phyloP scores from a whole-genome alignment of 2,329 filamentous ascomycete genomes.

The Aspergillus transmontanensis region DNA sequence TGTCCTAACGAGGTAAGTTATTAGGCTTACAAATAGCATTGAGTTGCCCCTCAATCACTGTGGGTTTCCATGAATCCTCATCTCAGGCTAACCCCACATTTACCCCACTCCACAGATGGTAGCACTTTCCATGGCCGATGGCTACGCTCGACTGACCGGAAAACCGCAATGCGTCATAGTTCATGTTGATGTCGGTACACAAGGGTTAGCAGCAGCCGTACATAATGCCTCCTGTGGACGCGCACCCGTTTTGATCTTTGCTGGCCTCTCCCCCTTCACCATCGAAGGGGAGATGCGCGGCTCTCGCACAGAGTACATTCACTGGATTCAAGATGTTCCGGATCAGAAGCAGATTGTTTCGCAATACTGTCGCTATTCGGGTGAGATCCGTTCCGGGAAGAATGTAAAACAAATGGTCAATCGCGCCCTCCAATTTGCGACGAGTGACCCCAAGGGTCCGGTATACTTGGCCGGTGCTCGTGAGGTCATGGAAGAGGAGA shows the following conservation, averaged over 20 bases:
- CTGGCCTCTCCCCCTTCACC: conserved; percentile 75
- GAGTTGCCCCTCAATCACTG: not conserved
- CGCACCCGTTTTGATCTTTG: conserved; percentile 75
- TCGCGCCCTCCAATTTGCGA: conserved; percentile 79
- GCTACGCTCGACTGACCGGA: conserved; percentile 71
- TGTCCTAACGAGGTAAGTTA: conserved; percentile 72
- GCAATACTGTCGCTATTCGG: conserved; percentile 83
- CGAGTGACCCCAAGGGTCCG: conserved; percentile 73
- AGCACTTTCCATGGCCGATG: conserved; percentile 81
- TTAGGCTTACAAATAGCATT: conserved; percentile 1
- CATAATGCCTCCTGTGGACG: conserved; percentile 78
- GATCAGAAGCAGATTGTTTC: conserved; percentile 78
- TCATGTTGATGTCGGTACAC: conserved; percentile 80
- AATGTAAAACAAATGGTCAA: conserved; percentile 92
- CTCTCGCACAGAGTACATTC: conserved; percentile 79
- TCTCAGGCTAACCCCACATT: conserved; percentile 17
- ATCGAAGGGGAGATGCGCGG: conserved; percentile 76
- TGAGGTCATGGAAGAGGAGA: conserved; percentile 84
- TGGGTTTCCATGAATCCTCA: not conserved
- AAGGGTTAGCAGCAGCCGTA: conserved; percentile 74
- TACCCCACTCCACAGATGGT: conserved; percentile 64
- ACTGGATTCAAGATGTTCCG: conserved; percentile 83
- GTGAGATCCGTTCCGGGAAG: conserved; percentile 78
- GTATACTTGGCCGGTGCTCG: conserved; percentile 78
- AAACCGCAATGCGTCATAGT: conserved; percentile 77